Conservation (phyloP, 2,329 filamentous ascomycete species). For the Penicillium polonicum region DNA sequence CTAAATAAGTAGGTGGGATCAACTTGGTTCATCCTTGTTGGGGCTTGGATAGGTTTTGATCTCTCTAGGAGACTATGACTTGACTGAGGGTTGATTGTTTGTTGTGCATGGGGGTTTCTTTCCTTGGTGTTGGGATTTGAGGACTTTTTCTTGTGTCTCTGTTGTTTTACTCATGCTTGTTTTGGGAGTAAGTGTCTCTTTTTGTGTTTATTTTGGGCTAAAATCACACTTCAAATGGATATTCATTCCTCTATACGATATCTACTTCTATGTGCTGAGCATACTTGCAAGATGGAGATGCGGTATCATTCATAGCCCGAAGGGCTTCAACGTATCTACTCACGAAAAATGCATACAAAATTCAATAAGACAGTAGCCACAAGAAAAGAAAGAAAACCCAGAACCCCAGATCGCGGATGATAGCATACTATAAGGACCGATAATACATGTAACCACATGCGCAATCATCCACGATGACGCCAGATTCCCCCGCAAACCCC, state of each 20-base stretch:
- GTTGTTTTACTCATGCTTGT: constrained; percentile 3
- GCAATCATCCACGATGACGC: not conserved
- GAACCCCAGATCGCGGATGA: not conserved
- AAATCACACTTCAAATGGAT: constrained; percentile 2
- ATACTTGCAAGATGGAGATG: not conserved
- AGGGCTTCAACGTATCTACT: not conserved
- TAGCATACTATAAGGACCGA: not conserved
- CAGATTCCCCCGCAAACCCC: not conserved
- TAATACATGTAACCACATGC: not conserved
- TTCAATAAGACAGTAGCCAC: not conserved
- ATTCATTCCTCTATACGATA: not conserved
- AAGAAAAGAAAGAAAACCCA: not conserved
- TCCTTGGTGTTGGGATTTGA: constrained; percentile 10
- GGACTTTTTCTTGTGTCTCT: constrained; percentile 4
- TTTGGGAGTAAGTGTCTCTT: not conserved
- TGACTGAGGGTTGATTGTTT: constrained; percentile 1
- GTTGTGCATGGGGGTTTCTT: constrained; percentile 9
- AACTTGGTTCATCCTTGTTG: constrained; percentile 1
- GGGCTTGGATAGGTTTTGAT: not conserved
- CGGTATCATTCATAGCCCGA: not conserved
- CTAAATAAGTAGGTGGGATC: not conserved
- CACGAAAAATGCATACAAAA: not conserved
- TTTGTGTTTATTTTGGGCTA: not conserved
- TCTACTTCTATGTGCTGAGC: not conserved
- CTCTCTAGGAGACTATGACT: not conserved